Percentiles rank a stretch among this genome's conserved stretches.
Conservation (phyloP, 805 yeast species). For the Zygosaccharomyces rouxii region DNA sequence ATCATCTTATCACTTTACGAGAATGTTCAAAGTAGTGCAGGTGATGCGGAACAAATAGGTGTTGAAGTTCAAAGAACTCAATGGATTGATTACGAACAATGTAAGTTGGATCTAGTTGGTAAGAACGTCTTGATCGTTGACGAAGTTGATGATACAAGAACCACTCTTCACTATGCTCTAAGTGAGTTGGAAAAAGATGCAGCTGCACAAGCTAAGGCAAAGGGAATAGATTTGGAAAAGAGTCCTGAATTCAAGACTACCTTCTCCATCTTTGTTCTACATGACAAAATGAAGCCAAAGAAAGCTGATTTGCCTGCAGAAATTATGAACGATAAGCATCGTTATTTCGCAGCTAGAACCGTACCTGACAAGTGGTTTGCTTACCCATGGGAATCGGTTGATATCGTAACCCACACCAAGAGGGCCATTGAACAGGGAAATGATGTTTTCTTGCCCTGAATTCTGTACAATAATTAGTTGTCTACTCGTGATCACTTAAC, state of each 20-base stretch:
- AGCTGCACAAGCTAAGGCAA: conserved; percentile 50
- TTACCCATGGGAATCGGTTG: conserved; percentile 81
- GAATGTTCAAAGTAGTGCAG: conserved; percentile 60
- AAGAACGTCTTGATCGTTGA: conserved; percentile 72
- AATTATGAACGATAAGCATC: conserved; percentile 50
- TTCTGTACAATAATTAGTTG: background rate
- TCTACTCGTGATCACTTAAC: background rate
- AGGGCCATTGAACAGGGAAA: conserved; percentile 73
- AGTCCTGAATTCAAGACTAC: conserved; percentile 49
- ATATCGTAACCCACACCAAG: conserved; percentile 67
- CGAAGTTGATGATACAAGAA: conserved; percentile 84
- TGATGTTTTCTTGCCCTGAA: conserved; percentile 41
- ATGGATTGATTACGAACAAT: conserved; percentile 74
- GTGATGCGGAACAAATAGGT: conserved; percentile 55
- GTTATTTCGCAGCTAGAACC: conserved; percentile 66
- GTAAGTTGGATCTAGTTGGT: conserved; percentile 55
- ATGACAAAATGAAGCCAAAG: conserved; percentile 69
- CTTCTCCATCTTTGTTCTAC: conserved; percentile 73
- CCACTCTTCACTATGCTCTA: conserved; percentile 75
- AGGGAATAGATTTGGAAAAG: conserved; percentile 42
- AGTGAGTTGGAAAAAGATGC: conserved; percentile 72
- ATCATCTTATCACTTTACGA: conserved; percentile 90
- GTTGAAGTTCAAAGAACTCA: conserved; percentile 70
- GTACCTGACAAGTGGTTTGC: conserved; percentile 83
- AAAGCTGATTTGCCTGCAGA: conserved; percentile 66